Evolutionary conservation across 2,329 filamentous ascomycete genomes (phyloP).

Genomic region (Cordyceps militaris): DNA sequence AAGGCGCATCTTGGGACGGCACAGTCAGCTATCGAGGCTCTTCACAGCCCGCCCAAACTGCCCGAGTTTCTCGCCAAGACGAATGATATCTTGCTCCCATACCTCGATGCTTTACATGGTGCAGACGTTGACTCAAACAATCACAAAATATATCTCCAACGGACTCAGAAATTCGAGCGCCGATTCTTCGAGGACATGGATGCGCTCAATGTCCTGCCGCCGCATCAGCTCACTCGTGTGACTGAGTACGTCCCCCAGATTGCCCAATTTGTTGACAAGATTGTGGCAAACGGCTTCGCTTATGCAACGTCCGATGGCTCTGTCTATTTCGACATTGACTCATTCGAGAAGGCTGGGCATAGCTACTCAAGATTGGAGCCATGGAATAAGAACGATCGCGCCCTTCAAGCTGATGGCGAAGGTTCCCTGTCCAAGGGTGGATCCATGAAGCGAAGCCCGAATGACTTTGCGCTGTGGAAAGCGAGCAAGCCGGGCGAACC

Average conservation of each 20-base stretch:
- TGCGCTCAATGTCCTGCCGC: slow-evolving; percentile 73
- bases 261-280: slow-evolving; percentile 71
- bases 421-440: slow-evolving; percentile 53
- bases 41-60: not conserved
- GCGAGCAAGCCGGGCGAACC: slow-evolving; percentile 43
- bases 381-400: slow-evolving; percentile 59
- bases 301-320: slow-evolving; percentile 58
- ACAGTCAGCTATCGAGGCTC: not conserved
- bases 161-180: not conserved
- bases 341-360: slow-evolving; percentile 57
- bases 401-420: slow-evolving; percentile 60
- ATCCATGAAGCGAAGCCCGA: slow-evolving; percentile 53
- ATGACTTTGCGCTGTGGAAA: slow-evolving; percentile 63
- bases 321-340: slow-evolving; percentile 66
- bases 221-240: slow-evolving; percentile 76
- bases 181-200: slow-evolving; percentile 25
- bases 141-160: not conserved
- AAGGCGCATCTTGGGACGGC: not conserved
- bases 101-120: not conserved
- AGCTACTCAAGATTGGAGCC: slow-evolving; percentile 63
- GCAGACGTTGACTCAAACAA: not conserved
- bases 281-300: slow-evolving; percentile 58
- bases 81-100: not conserved
- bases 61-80: not conserved
- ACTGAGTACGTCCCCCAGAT: slow-evolving; percentile 88